Conservation (phyloP, 108 stramenopile genomes). For the Skeletonema grethae region DNA sequence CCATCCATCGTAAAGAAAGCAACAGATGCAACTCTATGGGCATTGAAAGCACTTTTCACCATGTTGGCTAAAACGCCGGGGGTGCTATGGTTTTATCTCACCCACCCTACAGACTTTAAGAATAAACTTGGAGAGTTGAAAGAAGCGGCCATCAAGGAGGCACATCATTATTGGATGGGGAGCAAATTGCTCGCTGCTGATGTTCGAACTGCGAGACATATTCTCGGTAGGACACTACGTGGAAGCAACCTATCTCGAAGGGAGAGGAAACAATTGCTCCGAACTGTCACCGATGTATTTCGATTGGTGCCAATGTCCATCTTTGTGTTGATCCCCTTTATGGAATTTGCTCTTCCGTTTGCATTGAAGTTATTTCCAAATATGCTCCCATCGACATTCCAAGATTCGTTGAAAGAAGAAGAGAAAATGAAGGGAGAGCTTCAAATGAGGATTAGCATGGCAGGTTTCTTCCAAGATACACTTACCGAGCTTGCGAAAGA, state of each 20-base stretch:
- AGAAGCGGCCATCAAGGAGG: slow-evolving; percentile 71
- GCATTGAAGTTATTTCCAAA: slow-evolving; percentile 97
- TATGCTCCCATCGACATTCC: slow-evolving; percentile 99
- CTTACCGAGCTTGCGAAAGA: slow-evolving; percentile 84
- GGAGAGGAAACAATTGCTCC: slow-evolving; percentile 94
- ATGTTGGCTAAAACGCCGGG: slow-evolving; percentile 68
- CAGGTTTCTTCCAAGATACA: slow-evolving; percentile 96
- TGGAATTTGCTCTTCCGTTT: slow-evolving; percentile 98
- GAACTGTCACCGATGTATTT: slow-evolving; percentile 96
- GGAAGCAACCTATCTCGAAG: slow-evolving; percentile 92
- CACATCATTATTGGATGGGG: slow-evolving; percentile 96
- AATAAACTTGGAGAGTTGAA: slow-evolving; percentile 67
- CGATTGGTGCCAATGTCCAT: slow-evolving; percentile 96
- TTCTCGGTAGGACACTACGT: slow-evolving; percentile 74
- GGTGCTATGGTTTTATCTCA: slow-evolving; percentile 62
- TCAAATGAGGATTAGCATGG: slow-evolving; percentile 93
- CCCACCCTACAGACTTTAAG: slow-evolving; percentile 62
- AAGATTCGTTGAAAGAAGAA: slow-evolving; percentile 95
- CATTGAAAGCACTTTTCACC: slow-evolving; percentile 37
- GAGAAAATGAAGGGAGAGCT: slow-evolving; percentile 97
- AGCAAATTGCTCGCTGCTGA: slow-evolving; percentile 93
- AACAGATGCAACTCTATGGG: slow-evolving; percentile 35
- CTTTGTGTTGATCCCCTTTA: slow-evolving; percentile 97
- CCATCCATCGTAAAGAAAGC: slow-evolving; percentile 27
- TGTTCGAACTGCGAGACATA: slow-evolving; percentile 81